These are phyloP conservation scores for Eleusine indica DNA, from an alignment of 176 grass and related monocot genomes.

Conservation along the genomic window DNA sequence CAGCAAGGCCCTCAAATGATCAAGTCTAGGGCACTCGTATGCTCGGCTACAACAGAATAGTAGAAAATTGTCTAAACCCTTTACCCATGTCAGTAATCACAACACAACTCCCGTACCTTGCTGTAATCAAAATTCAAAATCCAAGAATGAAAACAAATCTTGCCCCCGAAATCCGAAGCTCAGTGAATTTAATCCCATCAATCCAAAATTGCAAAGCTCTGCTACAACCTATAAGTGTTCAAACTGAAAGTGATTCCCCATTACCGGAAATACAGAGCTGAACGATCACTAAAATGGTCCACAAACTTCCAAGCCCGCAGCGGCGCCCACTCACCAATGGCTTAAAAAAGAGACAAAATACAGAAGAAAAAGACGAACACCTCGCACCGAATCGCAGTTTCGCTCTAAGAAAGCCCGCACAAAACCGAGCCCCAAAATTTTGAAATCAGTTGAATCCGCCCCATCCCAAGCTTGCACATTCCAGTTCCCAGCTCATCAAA, in stretches of 20 bases:
- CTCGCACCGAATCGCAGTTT: neutral
- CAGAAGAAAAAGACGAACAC: neutral
- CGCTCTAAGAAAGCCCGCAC: neutral
- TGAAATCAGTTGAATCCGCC: neutral
- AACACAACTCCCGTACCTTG: neutral
- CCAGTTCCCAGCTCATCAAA: neutral
- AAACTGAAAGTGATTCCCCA: neutral
- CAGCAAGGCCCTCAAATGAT: neutral
- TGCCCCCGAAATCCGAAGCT: neutral
- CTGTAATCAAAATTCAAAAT: neutral
- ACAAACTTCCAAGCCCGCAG: neutral
- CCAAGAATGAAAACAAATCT: neutral
- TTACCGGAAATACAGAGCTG: neutral
- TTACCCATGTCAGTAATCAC: neutral
- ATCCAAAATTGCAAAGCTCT: neutral
- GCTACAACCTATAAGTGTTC: neutral
- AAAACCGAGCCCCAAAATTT: neutral
- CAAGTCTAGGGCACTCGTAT: neutral
- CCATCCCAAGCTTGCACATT: neutral
- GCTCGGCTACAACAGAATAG: neutral
- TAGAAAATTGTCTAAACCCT: slow-evolving; percentile 1
- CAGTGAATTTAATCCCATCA: neutral
- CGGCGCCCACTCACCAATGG: neutral
- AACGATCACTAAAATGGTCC: neutral
- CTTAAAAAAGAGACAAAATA: neutral